Percentiles rank a stretch among this genome's conserved stretches.
phyloP scores from a whole-genome alignment of 108 stramenopile species.

The Nannochloropsis gaditana region DNA sequence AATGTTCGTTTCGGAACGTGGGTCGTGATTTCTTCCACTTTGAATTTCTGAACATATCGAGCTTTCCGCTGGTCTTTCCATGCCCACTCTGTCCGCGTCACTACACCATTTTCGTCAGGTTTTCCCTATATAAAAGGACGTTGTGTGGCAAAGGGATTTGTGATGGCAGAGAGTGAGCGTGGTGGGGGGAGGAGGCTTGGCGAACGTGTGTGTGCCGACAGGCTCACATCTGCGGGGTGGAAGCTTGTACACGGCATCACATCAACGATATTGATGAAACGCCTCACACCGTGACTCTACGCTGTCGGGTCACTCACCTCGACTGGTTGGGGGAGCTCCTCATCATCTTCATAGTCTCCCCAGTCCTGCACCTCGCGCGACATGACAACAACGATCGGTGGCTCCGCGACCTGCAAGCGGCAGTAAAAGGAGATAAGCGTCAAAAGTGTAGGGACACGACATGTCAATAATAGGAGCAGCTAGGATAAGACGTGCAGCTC shows the following conservation, averaged over 20 bases:
- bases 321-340: not conserved
- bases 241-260: too few relatives aligned
- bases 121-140: not conserved
- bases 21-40: not conserved
- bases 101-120: not conserved
- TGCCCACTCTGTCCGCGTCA: not conserved
- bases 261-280: too few relatives aligned
- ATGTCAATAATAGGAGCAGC: too few relatives aligned
- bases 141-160: not conserved
- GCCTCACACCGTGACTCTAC: too few relatives aligned
- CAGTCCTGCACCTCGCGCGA: not conserved
- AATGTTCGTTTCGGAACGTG: not conserved
- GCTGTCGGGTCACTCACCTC: not conserved
- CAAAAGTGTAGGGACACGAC: too few relatives aligned
- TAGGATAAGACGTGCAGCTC: too few relatives aligned
- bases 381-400: not conserved
- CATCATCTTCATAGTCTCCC: conserved; percentile 14
- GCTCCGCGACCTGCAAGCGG: too few relatives aligned
- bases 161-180: not conserved
- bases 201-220: too few relatives aligned
- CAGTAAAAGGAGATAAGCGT: too few relatives aligned
- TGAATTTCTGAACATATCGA: not conserved
- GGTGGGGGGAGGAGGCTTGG: not conserved
- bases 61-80: not conserved
- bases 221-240: too few relatives aligned